Percentiles rank a stretch among this genome's conserved stretches.
Evolutionary conservation across 495 filamentous ascomycete species (phyloP).

Genomic region (Aspergillus olivimuriae): DNA sequence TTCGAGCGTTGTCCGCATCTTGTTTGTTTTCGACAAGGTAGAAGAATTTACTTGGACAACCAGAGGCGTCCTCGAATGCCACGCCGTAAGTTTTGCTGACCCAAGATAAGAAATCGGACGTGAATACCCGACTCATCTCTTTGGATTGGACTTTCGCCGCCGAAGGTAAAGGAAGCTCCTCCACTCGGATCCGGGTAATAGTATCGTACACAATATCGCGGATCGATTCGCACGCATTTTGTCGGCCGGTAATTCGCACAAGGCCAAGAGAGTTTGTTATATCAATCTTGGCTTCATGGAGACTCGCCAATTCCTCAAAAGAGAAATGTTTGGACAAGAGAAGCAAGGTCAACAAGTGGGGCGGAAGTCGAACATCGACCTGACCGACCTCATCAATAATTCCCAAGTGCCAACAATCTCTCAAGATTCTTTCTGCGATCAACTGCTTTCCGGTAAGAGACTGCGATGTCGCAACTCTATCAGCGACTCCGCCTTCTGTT

Average conservation of each 20-base stretch:
- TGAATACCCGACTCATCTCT: conserved; percentile 12
- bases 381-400: conserved; percentile 34
- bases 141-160: conserved; percentile 4
- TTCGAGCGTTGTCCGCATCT: conserved; percentile 29
- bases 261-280: conserved; percentile 26
- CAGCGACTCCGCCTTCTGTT: conserved; percentile 3
- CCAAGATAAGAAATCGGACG: conserved; percentile 28
- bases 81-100: conserved; percentile 25
- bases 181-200: conserved; percentile 26
- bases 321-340: conserved; percentile 30
- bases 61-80: conserved; percentile 13
- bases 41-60: conserved; percentile 18
- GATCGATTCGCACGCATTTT: conserved; percentile 31
- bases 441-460: conserved; percentile 25
- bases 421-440: conserved; percentile 33
- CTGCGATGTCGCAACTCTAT: conserved; percentile 11
- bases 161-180: conserved; percentile 19
- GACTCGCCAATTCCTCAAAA: conserved; percentile 36
- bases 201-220: conserved; percentile 35
- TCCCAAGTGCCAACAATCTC: conserved; percentile 39
- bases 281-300: conserved; percentile 38
- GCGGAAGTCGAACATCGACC: conserved; percentile 31
- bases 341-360: conserved; percentile 21
- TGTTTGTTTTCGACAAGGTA: conserved; percentile 31
- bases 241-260: conserved; percentile 36